A percentile compares a stretch with the other conserved stretches of the same genome.
Evolutionary conservation across 192 early-diverging fungal species (phyloP).

Genomic region (Linnemannia elongata): DNA sequence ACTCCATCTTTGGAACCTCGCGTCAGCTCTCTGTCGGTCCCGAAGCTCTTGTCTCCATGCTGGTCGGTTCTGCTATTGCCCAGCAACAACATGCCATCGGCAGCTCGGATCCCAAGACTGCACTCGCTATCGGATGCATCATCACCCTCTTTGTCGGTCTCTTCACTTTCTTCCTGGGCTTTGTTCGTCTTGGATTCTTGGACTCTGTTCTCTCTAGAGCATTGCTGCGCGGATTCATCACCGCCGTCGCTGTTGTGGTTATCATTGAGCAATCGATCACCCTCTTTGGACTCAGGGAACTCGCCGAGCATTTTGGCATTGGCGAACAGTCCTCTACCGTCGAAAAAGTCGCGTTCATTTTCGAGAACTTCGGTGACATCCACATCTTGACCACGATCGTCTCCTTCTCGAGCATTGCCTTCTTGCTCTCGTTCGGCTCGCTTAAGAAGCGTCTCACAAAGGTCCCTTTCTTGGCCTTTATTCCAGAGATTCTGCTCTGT

Average conservation of each 20-base stretch:
- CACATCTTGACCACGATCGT: conserved; percentile 81
- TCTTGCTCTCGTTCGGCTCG: conserved; percentile 71
- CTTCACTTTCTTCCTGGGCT: conserved; percentile 93
- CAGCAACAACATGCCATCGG: conserved; percentile 66
- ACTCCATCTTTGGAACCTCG: conserved; percentile 94
- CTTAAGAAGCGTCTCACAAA: conserved; percentile 69
- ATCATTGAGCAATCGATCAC: conserved; percentile 89
- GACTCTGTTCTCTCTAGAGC: conserved; percentile 96
- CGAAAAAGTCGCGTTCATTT: conserved; percentile 78
- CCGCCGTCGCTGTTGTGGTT: conserved; percentile 93
- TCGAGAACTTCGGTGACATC: conserved; percentile 70
- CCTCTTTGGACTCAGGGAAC: conserved; percentile 74
- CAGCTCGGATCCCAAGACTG: conserved; percentile 60
- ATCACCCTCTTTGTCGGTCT: conserved; percentile 92
- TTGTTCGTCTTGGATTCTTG: conserved; percentile 97
- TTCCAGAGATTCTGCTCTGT: conserved; percentile 94
- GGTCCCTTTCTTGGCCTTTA: conserved; percentile 72
- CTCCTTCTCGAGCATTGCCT: conserved; percentile 77
- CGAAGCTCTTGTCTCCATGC: conserved; percentile 92
- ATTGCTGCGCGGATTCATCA: conserved; percentile 94
- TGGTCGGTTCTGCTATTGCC: conserved; percentile 75
- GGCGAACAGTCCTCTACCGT: conserved; percentile 83
- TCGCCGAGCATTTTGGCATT: conserved; percentile 60
- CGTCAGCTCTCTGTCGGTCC: conserved; percentile 95
- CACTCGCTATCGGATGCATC: conserved; percentile 75